Percentiles rank a stretch among this genome's conserved stretches.
phyloP scores from a whole-genome alignment of 768 basidiomycete genomes.

The Mycena rebaudengoi region DNA sequence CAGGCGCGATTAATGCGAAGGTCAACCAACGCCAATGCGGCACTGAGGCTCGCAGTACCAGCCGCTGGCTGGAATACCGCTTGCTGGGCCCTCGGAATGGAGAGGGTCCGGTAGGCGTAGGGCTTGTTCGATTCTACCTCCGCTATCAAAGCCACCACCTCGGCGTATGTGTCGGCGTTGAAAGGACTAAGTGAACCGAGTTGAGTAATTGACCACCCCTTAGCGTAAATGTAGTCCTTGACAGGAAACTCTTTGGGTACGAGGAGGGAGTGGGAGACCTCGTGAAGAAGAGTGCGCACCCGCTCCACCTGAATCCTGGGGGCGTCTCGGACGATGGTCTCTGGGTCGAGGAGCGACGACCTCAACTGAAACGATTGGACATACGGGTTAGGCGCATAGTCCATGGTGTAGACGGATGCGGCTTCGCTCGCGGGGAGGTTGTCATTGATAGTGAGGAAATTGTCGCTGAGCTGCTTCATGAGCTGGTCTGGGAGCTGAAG shows the following conservation, averaged over 20 bases:
- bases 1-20: background rate
- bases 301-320: background rate
- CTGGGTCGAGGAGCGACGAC: background rate
- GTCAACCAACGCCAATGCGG: background rate
- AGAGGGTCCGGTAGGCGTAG: background rate
- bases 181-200: background rate
- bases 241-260: background rate
- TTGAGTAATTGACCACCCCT: background rate
- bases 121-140: background rate
- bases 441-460: too few relatives aligned
- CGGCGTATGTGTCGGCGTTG: background rate
- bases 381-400: too few relatives aligned
- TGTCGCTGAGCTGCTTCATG: too few relatives aligned
- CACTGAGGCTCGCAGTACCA: background rate
- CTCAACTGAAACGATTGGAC: background rate
- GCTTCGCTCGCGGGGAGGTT: too few relatives aligned
- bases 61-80: background rate
- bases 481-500: too few relatives aligned
- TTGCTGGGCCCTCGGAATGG: background rate
- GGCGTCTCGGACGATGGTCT: background rate
- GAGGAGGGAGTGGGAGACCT: background rate
- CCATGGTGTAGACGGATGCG: too few relatives aligned
- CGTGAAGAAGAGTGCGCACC: background rate
- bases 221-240: background rate
- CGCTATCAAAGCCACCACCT: background rate